A percentile compares a stretch with the other conserved stretches of the same genome.
Conservation (phyloP, 805 yeast species). For the Myxozyma melibiosi region DNA sequence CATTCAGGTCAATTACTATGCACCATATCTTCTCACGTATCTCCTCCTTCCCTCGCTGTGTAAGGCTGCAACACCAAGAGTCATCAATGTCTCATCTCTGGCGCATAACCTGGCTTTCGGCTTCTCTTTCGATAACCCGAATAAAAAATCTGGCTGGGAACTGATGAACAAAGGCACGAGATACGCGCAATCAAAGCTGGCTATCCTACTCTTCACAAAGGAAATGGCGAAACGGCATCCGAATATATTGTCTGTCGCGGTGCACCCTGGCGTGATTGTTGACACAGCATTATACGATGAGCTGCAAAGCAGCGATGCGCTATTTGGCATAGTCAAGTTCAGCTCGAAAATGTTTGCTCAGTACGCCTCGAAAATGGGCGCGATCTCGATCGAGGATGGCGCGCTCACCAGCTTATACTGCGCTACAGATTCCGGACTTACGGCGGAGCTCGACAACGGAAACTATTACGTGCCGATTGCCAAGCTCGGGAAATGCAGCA, state of each 20-base stretch:
- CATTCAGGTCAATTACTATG: conserved; percentile 73
- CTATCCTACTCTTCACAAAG: conserved; percentile 23
- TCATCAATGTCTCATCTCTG: conserved; percentile 28
- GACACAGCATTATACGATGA: conserved; percentile 22
- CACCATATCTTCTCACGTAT: conserved; percentile 72
- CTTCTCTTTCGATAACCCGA: conserved; percentile 25
- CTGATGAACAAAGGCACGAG: conserved; percentile 10
- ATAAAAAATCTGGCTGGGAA: conserved; percentile 10
- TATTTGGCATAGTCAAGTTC: conserved; percentile 11
- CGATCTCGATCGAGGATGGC: conserved; percentile 22
- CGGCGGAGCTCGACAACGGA: conserved; percentile 23
- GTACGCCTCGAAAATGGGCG: conserved; percentile 8
- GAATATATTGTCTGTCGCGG: conserved; percentile 18
- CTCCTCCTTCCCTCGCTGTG: conserved; percentile 24
- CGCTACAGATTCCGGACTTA: conserved; percentile 13
- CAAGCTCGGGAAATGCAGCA: conserved; percentile 3
- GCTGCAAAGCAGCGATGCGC: background rate
- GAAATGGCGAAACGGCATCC: conserved; percentile 29
- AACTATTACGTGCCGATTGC: conserved; percentile 25
- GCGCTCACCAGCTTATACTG: conserved; percentile 26
- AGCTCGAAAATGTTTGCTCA: background rate
- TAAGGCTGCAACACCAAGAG: conserved; percentile 21
- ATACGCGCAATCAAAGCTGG: conserved; percentile 32
- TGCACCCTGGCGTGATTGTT: conserved; percentile 32
- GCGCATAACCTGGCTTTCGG: conserved; percentile 9